phyloP scores from a whole-genome alignment of 257 asterid genomes.

The Jacaranda copaia region DNA sequence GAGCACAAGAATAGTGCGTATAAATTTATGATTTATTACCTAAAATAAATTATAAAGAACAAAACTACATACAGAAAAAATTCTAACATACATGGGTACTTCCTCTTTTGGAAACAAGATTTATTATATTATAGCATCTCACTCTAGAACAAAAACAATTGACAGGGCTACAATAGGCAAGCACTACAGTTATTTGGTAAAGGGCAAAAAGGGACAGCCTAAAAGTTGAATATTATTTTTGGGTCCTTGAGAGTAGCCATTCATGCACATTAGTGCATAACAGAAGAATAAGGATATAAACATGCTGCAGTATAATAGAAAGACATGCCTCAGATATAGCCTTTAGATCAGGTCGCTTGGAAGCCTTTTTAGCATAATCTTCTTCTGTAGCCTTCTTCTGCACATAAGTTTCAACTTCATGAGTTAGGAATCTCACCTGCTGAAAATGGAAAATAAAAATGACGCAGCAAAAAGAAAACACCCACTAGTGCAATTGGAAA shows the following conservation, averaged over 20 bases:
- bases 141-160: background rate
- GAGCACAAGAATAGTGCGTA: too few relatives aligned
- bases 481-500: background rate
- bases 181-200: background rate
- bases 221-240: background rate
- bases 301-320: background rate
- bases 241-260: background rate
- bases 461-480: background rate
- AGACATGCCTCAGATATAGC: conserved; percentile 70
- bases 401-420: conserved; percentile 33
- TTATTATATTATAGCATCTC: background rate
- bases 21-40: too few relatives aligned
- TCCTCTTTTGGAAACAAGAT: background rate
- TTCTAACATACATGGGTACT: background rate
- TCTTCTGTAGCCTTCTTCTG: conserved; percentile 47
- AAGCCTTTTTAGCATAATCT: conserved; percentile 46
- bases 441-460: background rate
- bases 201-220: background rate
- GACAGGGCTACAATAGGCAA: background rate
- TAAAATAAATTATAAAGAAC: too few relatives aligned
- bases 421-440: conserved; percentile 17
- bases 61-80: too few relatives aligned
- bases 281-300: conserved; percentile 2
- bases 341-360: conserved; percentile 87
- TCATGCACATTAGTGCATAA: background rate